Evolutionary conservation across 1,139 yeast genomes (phyloP).

Genomic region (Petasospora rhodanensis): DNA sequence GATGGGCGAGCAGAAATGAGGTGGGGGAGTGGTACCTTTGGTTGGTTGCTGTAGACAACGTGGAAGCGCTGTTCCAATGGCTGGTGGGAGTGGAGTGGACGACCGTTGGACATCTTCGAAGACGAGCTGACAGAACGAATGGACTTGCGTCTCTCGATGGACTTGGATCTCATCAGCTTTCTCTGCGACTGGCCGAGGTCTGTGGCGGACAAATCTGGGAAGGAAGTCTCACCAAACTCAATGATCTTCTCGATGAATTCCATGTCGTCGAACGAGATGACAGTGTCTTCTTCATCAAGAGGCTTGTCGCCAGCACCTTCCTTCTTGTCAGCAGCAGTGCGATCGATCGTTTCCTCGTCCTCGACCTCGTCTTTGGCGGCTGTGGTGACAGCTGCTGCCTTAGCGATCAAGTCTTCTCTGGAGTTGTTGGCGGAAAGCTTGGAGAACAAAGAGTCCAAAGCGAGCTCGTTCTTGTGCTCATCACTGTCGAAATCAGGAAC

Average conservation of each 20-base stretch:
- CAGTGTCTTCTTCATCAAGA: conserved; percentile 9
- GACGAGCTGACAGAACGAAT: conserved; percentile 21
- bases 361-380: neutral
- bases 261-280: conserved; percentile 22
- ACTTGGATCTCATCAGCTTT: conserved; percentile 24
- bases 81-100: neutral
- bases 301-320: neutral
- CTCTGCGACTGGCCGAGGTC: conserved; percentile 25
- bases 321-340: conserved; percentile 6
- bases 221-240: conserved; percentile 27
- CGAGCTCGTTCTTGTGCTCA: conserved; percentile 7
- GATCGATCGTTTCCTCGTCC: conserved; percentile 1
- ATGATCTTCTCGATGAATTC: conserved; percentile 24
- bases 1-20: conserved; percentile 8
- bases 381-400: too few relatives aligned
- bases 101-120: conserved; percentile 13
- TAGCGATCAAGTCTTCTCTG: conserved; percentile 4
- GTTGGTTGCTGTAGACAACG: conserved; percentile 14
- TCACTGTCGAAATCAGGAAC: conserved; percentile 5
- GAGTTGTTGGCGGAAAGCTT: conserved; percentile 5
- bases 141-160: conserved; percentile 24
- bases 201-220: conserved; percentile 23
- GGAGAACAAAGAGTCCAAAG: conserved; percentile 12
- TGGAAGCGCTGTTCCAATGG: conserved; percentile 3
- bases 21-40: conserved; percentile 14